Evolutionary conservation across 352 stramenopile species (phyloP).

Genomic region (Thraustochytrium striatum): DNA sequence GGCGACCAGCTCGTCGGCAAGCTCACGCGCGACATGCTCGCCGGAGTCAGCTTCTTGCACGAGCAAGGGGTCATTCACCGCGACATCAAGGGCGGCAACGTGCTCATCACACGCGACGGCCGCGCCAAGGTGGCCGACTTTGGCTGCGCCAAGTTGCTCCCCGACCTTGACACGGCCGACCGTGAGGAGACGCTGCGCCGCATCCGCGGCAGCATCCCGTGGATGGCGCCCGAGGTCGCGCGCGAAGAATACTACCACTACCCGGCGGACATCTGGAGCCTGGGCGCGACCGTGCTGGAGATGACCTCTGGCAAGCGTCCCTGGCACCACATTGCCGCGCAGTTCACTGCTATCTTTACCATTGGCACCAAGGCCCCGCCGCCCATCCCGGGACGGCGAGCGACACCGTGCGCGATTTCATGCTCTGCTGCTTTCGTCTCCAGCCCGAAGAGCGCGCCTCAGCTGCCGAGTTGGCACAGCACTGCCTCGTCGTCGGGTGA

Average conservation of each 20-base stretch:
- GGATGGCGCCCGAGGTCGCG: slow-evolving; percentile 89
- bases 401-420: slow-evolving; percentile 60
- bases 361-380: slow-evolving; percentile 57
- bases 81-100: slow-evolving; percentile 76
- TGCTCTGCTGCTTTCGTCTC: slow-evolving; percentile 67
- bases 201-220: slow-evolving; percentile 53
- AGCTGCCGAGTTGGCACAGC: background rate
- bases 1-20: slow-evolving; percentile 65
- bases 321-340: slow-evolving; percentile 60
- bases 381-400: slow-evolving; percentile 62
- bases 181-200: slow-evolving; percentile 17
- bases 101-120: slow-evolving; percentile 73
- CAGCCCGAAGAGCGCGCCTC: slow-evolving; percentile 58
- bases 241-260: slow-evolving; percentile 64
- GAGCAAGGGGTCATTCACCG: slow-evolving; percentile 74
- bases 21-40: slow-evolving; percentile 75
- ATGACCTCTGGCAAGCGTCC: slow-evolving; percentile 76
- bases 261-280: slow-evolving; percentile 80
- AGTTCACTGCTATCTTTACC: slow-evolving; percentile 56
- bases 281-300: slow-evolving; percentile 83
- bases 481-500: background rate
- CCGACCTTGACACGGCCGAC: slow-evolving; percentile 38
- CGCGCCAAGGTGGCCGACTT: slow-evolving; percentile 84
- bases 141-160: slow-evolving; percentile 64
- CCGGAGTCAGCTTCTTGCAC: slow-evolving; percentile 75